Evolutionary conservation across 179 eudicot species (phyloP).

Genomic region (Beta lomatogona): DNA sequence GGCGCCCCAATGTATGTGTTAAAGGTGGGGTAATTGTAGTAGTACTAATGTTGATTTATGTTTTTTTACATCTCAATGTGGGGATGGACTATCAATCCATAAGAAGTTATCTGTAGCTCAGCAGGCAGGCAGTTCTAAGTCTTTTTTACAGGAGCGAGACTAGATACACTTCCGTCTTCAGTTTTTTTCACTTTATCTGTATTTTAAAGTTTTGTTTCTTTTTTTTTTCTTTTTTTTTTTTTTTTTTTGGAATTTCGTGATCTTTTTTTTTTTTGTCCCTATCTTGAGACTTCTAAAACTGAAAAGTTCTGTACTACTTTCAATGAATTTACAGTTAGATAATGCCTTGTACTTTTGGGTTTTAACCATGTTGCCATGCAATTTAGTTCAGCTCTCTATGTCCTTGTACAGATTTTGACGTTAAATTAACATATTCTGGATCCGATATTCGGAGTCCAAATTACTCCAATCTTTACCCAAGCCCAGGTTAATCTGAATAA

Average conservation of each 20-base stretch:
- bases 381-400: background rate
- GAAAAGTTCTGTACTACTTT: background rate
- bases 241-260: background rate
- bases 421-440: no score
- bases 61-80: conserved; percentile 27
- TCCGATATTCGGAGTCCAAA: no score
- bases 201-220: conserved; percentile 18
- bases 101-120: conserved; percentile 33
- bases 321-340: conserved; percentile 2
- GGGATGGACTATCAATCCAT: conserved; percentile 35
- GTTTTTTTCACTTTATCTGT: conserved; percentile 5
- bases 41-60: conserved; percentile 22
- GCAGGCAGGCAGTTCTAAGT: conserved; percentile 27
- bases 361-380: no score
- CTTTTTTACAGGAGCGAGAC: conserved; percentile 16
- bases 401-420: no score
- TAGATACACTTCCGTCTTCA: conserved; percentile 10
- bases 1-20: conserved; percentile 20
- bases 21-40: conserved; percentile 15
- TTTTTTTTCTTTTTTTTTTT: background rate
- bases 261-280: background rate
- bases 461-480: no score
- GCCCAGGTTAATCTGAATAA: no score
- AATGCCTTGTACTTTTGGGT: background rate
- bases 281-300: background rate